These are phyloP conservation scores for Casuarina glauca DNA, from an alignment of 306 rosid species.

Conservation along the genomic window DNA sequence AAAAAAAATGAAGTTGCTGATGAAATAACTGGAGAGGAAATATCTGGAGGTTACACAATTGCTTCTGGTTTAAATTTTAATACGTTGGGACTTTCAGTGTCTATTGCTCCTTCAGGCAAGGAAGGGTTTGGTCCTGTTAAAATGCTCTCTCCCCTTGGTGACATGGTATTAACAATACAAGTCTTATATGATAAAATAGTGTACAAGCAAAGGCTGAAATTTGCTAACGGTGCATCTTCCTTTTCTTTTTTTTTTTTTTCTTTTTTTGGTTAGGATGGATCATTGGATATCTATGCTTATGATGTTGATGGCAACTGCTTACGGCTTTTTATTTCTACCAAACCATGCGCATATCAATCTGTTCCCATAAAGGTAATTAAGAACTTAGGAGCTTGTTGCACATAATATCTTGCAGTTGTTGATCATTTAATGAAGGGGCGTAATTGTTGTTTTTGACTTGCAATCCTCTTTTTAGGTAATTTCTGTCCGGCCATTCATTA, in stretches of 20 bases:
- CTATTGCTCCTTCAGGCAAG: constrained; percentile 59
- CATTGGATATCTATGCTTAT: constrained; percentile 72
- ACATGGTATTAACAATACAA: constrained; percentile 58
- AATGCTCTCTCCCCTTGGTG: constrained; percentile 85
- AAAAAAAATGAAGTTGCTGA: constrained; percentile 53
- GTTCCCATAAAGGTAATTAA: constrained; percentile 84
- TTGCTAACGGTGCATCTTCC: constrained; percentile 7
- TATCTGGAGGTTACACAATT: constrained; percentile 74
- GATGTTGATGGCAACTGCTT: constrained; percentile 77
- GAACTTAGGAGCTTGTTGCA: constrained; percentile 14
- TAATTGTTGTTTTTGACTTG: constrained; percentile 16
- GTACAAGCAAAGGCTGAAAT: neutral
- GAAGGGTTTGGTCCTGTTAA: constrained; percentile 75
- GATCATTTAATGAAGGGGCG: neutral
- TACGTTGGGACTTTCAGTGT: constrained; percentile 71
- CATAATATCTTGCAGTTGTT: constrained; percentile 14
- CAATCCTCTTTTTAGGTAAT: constrained; percentile 56
- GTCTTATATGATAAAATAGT: constrained; percentile 8
- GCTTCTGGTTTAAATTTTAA: constrained; percentile 84
- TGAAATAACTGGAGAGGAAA: constrained; percentile 90
- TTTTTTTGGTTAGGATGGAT: constrained; percentile 71
- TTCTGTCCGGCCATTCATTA: constrained; percentile 81
- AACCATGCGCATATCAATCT: constrained; percentile 79
- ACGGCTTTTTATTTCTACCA: constrained; percentile 80
- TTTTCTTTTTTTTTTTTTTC: too few species aligned